A percentile compares a stretch with the other conserved stretches of the same genome.
phyloP scores from a whole-genome alignment of 495 filamentous ascomycete genomes.

The Aspergillus steynii region DNA sequence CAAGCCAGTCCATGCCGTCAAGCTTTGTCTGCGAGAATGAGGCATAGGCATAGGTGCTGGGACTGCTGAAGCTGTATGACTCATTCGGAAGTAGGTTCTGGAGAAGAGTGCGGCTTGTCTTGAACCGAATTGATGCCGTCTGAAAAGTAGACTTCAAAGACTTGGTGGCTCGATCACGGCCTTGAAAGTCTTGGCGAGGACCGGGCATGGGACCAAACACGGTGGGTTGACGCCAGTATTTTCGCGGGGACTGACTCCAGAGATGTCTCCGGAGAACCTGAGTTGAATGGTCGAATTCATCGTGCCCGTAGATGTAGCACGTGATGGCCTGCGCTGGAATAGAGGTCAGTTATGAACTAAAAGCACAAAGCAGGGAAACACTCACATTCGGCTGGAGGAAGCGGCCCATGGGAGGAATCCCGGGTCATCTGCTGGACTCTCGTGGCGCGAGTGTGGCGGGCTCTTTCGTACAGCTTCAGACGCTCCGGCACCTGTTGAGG shows the following conservation, averaged over 20 bases:
- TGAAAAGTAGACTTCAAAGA: constrained; percentile 43
- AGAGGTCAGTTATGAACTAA: neutral
- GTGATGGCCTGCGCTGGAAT: constrained; percentile 48
- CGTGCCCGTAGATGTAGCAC: constrained; percentile 59
- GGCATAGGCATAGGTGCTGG: constrained; percentile 51
- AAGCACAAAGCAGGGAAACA: neutral
- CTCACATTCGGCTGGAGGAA: constrained; percentile 22
- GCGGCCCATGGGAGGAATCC: constrained; percentile 27
- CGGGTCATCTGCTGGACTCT: constrained; percentile 55
- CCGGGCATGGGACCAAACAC: constrained; percentile 59
- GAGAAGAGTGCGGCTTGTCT: constrained; percentile 56
- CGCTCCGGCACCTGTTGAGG: constrained; percentile 48
- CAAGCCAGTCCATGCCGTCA: constrained; percentile 55
- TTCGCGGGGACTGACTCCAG: constrained; percentile 39
- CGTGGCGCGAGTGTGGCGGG: constrained; percentile 53
- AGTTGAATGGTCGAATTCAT: constrained; percentile 56
- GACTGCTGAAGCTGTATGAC: constrained; percentile 44
- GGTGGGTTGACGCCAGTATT: constrained; percentile 54
- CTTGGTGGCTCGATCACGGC: constrained; percentile 23
- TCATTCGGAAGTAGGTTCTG: constrained; percentile 53
- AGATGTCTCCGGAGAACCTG: constrained; percentile 49
- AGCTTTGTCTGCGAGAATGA: constrained; percentile 50
- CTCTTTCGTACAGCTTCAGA: constrained; percentile 57
- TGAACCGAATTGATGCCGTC: constrained; percentile 57
- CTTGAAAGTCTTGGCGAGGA: constrained; percentile 44